Percentiles rank a stretch among this genome's conserved stretches.
Conservation (phyloP, 2,329 filamentous ascomycete species). For the Xylariaceae sp. region DNA sequence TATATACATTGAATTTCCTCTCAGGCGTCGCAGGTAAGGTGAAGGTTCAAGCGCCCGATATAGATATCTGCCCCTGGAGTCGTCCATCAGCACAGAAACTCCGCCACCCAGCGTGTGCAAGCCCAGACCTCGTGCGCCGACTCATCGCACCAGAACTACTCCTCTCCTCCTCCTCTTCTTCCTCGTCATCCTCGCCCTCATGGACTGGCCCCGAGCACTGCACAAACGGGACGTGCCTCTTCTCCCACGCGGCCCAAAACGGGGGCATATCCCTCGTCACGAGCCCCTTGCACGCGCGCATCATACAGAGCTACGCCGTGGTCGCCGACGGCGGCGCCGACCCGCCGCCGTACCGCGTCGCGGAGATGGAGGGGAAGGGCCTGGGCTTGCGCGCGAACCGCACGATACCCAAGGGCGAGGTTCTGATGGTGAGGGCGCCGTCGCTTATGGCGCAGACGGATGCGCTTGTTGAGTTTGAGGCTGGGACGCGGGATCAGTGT, state of each 20-base stretch:
- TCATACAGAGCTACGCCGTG: constrained; percentile 26
- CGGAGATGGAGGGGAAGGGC: constrained; percentile 44
- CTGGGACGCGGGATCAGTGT: constrained; percentile 26
- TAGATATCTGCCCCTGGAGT: constrained; percentile 28
- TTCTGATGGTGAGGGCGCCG: constrained; percentile 42
- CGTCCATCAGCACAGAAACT: constrained; percentile 19
- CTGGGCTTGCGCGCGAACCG: constrained; percentile 45
- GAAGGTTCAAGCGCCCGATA: neutral
- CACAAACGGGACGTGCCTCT: constrained; percentile 36
- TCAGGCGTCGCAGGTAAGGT: no score
- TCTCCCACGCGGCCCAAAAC: constrained; percentile 29
- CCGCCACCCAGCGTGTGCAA: constrained; percentile 23
- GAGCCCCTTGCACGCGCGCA: constrained; percentile 29
- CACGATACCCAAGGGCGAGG: constrained; percentile 44
- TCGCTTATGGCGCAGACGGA: constrained; percentile 40
- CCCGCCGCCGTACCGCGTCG: constrained; percentile 37
- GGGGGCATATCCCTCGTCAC: constrained; percentile 37
- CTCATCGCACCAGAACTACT: neutral
- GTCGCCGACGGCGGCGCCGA: constrained; percentile 1
- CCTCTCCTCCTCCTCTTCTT: neutral
- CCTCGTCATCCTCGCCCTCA: neutral
- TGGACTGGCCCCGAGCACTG: constrained; percentile 37
- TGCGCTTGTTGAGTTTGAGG: constrained; percentile 28
- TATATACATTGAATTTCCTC: no score
- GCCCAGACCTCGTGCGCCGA: constrained; percentile 11